Evolutionary conservation across 192 early-diverging fungal genomes (phyloP).

Genomic region (Coemansia sp.): DNA sequence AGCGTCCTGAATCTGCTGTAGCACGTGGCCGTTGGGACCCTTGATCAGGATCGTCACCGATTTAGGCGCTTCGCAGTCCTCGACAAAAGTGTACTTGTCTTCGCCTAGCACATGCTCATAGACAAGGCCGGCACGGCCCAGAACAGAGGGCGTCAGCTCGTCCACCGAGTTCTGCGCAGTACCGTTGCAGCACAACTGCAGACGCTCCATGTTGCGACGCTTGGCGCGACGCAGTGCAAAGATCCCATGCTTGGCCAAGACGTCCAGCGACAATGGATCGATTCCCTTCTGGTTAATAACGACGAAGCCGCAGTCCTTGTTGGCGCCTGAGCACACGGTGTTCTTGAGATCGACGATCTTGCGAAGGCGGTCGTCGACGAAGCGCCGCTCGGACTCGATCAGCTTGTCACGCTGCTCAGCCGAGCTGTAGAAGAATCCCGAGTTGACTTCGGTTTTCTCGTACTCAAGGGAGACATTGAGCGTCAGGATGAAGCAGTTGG

Average conservation of each 20-base stretch:
- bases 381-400: conserved; percentile 94
- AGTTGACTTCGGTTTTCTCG: conserved; percentile 99
- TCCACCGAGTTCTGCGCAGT: conserved; percentile 97
- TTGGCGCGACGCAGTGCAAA: conserved; percentile 94
- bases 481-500: conserved; percentile 88
- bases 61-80: conserved; percentile 87
- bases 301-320: conserved; percentile 86
- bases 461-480: conserved; percentile 98
- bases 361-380: conserved; percentile 91
- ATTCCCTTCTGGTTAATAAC: conserved; percentile 99
- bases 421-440: conserved; percentile 96
- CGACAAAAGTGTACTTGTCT: conserved; percentile 98
- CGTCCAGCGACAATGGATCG: conserved; percentile 94
- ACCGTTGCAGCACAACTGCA: conserved; percentile 95
- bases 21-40: conserved; percentile 90
- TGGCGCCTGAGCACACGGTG: conserved; percentile 77
- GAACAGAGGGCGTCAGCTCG: conserved; percentile 78
- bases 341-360: conserved; percentile 98
- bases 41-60: conserved; percentile 95
- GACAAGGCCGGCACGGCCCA: conserved; percentile 89
- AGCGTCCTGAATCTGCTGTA: conserved; percentile 95
- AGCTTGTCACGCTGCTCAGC: conserved; percentile 98
- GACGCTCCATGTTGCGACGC: conserved; percentile 98
- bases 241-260: conserved; percentile 94
- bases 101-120: conserved; percentile 98